Base-by-base conservation (phyloP, 2,329 filamentous ascomycete species). In the Paecilomyces fulvus region DNA sequence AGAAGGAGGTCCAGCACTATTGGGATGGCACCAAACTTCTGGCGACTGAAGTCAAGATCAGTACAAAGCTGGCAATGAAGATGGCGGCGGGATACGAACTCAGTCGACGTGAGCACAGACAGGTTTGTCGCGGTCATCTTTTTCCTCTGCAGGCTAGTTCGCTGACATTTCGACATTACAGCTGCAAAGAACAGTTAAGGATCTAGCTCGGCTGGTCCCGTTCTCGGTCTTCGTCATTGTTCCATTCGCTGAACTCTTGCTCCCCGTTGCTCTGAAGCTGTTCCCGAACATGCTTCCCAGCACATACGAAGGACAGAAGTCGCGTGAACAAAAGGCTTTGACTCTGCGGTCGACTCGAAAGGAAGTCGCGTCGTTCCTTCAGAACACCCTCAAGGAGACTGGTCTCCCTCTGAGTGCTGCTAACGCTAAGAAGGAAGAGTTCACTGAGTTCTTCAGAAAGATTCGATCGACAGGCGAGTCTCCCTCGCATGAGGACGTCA, bases 21-120 rank as follows among this genome's bases (percentile, higher is more conserved):
- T 97, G 94, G 92, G 94, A 99, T 75, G 94, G 94, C 58, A 97
- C 91, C 28, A 99, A 99, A 76, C 80, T 99, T 67, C 79, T 99
- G 63, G 92, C 87, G 21, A 89, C 90, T 1, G 94, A 99, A 76
- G 86, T 97, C 70, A 90, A 80, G 74, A 99, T 99, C 71, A 97
- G 92, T 73, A 90, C 88, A 59, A 87, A 87, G 60, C 78, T 99
- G 63, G 94, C 92, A 5, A 74, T 96, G 72, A 97, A 96, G 79
- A 99, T 99, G 94, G 91, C 92, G 12, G 92, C 90, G 58, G 94
- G 94, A 7, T 99, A 99, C 76, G 94, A 99, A 75, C 84, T 99
- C 61, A 96, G 89, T 58, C 86, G 94, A 61, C 85, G 94, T 77
- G 94, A 99, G 77, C 85, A 94, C 76, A 84, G 92, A 69, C 94